Conservation (phyloP, 352 stramenopile genomes). For the Phytopythium cucurbitacearum region DNA sequence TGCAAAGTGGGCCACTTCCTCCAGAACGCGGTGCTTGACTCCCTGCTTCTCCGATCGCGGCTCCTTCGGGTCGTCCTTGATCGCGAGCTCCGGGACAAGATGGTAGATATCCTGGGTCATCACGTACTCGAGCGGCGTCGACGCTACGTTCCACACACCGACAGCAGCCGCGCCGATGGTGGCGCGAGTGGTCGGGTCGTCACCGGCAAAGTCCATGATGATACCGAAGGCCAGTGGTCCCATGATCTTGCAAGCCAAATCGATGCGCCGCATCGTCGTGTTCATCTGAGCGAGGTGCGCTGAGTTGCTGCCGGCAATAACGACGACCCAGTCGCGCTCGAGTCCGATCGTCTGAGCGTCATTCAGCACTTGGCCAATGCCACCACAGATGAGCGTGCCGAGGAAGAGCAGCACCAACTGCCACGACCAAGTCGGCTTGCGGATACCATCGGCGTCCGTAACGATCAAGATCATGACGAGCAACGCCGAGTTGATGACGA, state of each 20-base stretch:
- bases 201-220: constrained; percentile 75
- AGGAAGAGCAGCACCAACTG: constrained; percentile 46
- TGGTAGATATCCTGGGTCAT: constrained; percentile 71
- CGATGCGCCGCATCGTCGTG: constrained; percentile 72
- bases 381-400: constrained; percentile 52
- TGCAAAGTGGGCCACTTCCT: constrained; percentile 16
- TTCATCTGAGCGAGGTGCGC: constrained; percentile 56
- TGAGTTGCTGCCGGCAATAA: constrained; percentile 46
- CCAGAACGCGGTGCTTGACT: not conserved
- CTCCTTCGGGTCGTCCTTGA: constrained; percentile 15
- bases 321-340: constrained; percentile 85
- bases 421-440: constrained; percentile 52
- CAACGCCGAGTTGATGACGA: constrained; percentile 54
- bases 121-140: constrained; percentile 70
- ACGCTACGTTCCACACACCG: constrained; percentile 77
- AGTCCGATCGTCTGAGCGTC: constrained; percentile 73
- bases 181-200: constrained; percentile 52
- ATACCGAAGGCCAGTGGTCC: constrained; percentile 67
- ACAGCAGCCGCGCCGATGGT: constrained; percentile 61
- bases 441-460: constrained; percentile 46
- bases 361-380: constrained; percentile 77
- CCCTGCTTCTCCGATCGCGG: constrained; percentile 4
- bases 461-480: constrained; percentile 54
- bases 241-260: constrained; percentile 74
- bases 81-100: constrained; percentile 39